phyloP scores from a whole-genome alignment of 2,329 filamentous ascomycete species.

The Thelonectria blattea region DNA sequence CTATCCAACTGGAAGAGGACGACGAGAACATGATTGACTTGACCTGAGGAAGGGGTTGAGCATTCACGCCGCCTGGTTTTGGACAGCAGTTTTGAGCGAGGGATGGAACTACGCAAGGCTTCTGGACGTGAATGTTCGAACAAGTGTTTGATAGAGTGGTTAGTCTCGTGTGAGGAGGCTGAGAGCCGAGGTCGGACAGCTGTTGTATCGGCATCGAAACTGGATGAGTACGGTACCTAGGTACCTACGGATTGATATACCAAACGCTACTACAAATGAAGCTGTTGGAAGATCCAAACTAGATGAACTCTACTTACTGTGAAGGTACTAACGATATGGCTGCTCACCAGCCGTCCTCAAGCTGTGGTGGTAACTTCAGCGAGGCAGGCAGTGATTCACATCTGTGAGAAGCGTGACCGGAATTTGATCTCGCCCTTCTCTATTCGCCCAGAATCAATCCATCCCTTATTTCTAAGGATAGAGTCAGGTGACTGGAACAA shows the following conservation, averaged over 20 bases:
- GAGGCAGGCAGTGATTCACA: neutral
- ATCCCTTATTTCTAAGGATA: no score
- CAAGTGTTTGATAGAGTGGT: neutral
- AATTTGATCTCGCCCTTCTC: no score
- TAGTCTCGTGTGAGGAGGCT: conserved; percentile 4
- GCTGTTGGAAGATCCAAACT: neutral
- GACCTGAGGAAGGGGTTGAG: conserved; percentile 14
- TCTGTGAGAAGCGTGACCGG: no score
- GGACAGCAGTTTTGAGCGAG: neutral
- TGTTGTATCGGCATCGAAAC: neutral
- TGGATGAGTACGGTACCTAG: neutral
- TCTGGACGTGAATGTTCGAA: conserved; percentile 12
- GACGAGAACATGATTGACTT: conserved; percentile 31
- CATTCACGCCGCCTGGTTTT: neutral
- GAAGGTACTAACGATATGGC: neutral
- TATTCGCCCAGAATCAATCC: no score
- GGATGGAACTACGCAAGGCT: conserved; percentile 3
- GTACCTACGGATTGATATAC: no score
- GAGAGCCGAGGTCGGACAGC: neutral
- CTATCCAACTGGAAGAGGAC: neutral
- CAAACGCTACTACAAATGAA: neutral
- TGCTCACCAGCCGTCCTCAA: no score
- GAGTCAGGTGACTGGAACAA: no score
- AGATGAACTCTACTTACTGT: neutral
- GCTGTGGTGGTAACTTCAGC: neutral